A percentile compares a stretch with the other conserved stretches of the same genome.
Evolutionary conservation across 352 stramenopile genomes (phyloP).

Genomic region (Phytophthora fragariaefolia): DNA sequence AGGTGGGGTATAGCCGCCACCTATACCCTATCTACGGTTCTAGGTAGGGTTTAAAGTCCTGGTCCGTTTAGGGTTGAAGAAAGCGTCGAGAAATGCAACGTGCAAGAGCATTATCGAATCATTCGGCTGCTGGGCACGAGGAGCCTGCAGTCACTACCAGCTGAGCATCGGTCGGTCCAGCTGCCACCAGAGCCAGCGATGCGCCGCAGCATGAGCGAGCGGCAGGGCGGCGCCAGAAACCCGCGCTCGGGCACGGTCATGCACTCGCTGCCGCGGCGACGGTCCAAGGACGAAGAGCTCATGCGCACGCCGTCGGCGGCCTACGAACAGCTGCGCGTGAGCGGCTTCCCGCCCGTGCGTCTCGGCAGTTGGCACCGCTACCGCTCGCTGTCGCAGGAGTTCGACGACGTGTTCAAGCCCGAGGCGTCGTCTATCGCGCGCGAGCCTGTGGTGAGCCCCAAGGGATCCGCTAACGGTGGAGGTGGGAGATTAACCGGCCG

Average conservation of each 20-base stretch:
- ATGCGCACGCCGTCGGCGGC: conserved; percentile 26
- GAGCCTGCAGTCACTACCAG: neutral
- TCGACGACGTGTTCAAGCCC: conserved; percentile 50
- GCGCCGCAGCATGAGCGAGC: conserved; percentile 34
- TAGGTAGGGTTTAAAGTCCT: conserved; percentile 8
- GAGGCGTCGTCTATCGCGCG: conserved; percentile 45
- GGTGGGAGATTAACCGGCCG: conserved; percentile 5
- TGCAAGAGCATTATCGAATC: conserved; percentile 26
- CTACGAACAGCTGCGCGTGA: conserved; percentile 49
- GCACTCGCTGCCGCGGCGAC: conserved; percentile 23
- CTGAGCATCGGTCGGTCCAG: neutral
- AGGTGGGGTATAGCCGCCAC: too few species aligned
- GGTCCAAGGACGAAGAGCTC: conserved; percentile 39
- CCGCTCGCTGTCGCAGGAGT: conserved; percentile 69
- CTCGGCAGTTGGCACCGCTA: conserved; percentile 72
- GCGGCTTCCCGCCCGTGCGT: conserved; percentile 62
- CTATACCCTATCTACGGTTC: too few species aligned
- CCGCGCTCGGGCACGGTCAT: conserved; percentile 14
- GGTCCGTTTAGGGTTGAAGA: conserved; percentile 36
- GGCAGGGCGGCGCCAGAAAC: conserved; percentile 11
- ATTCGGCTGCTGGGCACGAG: conserved; percentile 6
- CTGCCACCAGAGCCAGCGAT: conserved; percentile 6
- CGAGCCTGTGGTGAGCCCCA: conserved; percentile 40
- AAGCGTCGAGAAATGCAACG: conserved; percentile 26
- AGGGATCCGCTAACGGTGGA: conserved; percentile 14